Base-by-base conservation (phyloP, 345 rosid genomes). In the Salix caprea region DNA sequence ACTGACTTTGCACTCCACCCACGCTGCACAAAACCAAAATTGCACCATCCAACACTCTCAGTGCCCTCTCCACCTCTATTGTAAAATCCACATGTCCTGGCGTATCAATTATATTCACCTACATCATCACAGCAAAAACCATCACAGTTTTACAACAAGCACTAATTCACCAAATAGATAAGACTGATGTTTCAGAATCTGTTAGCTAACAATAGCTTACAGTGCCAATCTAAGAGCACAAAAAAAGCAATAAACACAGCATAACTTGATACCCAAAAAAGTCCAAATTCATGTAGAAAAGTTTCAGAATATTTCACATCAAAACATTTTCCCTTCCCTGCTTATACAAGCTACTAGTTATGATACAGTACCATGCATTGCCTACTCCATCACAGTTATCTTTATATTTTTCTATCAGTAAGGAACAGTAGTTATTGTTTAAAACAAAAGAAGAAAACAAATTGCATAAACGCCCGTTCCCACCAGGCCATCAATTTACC, bases 81-180 rank as follows among this genome's bases (percentile, higher is more conserved):
- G 99, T 96, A 87, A 96, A 96, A 85, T 94, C 99, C 69, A 96
- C 98, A 76, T 94, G 99, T 37, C 97, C 98, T 58, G 99, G 99
- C 3, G 98, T 96, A 76, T 96, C 99, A 56, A 96, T 92, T 28
- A 94, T 96, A 85, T 96, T 96, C 76, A 96, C 83, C 98, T 96
- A 80, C 71, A 84, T 23, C 14, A n/a, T 26, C 62, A 56, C 62
- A 56, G 62, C 23, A 56, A n/a, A 56, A n/a, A n/a, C 62, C 28
- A 56, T n/a, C 28, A n/a, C 6, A n/a, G 23, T 9, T 23, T 56
- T 56, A 56, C 10, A 56, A 56, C 28, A 56, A n/a, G 62, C 62
- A n/a, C 62, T 8, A 10, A n/a, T 3, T 56, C 62, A 56, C 28
- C 62, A 56, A 46, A 46, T 46, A 46, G 15, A 46, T 46, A 46